Base-by-base conservation (phyloP, 441 rosid species). In the Gossypium aridum region DNA sequence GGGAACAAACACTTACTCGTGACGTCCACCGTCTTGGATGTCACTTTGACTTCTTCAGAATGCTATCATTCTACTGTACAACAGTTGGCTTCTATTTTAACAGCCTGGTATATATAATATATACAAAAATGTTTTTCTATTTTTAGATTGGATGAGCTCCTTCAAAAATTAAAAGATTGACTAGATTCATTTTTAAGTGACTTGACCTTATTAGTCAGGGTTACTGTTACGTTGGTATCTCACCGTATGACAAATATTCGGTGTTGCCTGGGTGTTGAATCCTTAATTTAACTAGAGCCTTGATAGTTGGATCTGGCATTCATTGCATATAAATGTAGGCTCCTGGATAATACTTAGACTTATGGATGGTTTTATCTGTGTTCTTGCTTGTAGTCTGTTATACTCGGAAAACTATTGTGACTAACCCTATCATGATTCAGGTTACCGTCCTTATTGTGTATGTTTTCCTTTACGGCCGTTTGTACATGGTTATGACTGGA, bases 71-170 rank as follows among this genome's bases (percentile, higher is more conserved):
- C 78, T 96, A 91, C 78, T 83, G 81, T 75, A 91, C 99, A 72
- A 93, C 99, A 28, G 77, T 96, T 77, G 99, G 99, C 60, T 96
- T 92, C 91, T 96, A 93, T 80, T 87, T 95, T 83, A 93, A 91
- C 82, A 89, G 95, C 63, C 62, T 91, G 92, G 99, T 93, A 88
- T 10, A 85, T 80, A 19, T 87, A 13, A 84, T 80, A 22, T 26
- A 67, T 14, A 3, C 39, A 8, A 31, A 2, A 2, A 5, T 13
- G 23, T 25, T 70, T 28, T 10, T 54, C 26, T 17, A 28, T 70
- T 7, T 70, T 70, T 54, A 54, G 26, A 25, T 28, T 43, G 34
- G 23, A 28, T 53, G 12, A 54, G 63, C 51, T 54, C 20, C 63
- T 31, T 31, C 12, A 70, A 68, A 53, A 55, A 54, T 54, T 54